Conservation (phyloP, 768 basidiomycete genomes). For the Multifurca ochricompacta region DNA sequence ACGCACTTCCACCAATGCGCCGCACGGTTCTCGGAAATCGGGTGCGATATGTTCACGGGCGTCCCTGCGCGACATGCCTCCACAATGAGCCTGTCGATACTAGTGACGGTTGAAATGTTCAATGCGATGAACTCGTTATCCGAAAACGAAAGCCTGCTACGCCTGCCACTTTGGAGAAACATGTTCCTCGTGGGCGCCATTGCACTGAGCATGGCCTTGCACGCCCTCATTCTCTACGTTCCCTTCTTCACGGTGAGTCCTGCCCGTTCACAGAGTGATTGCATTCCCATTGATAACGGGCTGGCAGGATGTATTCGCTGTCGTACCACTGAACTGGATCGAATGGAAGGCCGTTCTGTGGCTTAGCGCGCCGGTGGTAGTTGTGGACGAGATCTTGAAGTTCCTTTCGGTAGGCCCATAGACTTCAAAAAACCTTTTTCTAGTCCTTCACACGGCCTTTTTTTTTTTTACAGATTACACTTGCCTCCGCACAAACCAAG, state of each 20-base stretch:
- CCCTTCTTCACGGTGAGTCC: slow-evolving; percentile 85
- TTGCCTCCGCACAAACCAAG: slow-evolving; percentile 50
- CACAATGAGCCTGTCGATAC: slow-evolving; percentile 92
- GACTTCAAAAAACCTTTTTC: slow-evolving; percentile 3
- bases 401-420: slow-evolving; percentile 54
- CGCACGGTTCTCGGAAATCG: slow-evolving; percentile 75
- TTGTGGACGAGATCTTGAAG: slow-evolving; percentile 89
- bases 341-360: slow-evolving; percentile 94
- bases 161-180: slow-evolving; percentile 91
- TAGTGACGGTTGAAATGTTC: slow-evolving; percentile 96
- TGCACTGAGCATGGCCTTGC: slow-evolving; percentile 83
- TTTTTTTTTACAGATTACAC: slow-evolving; percentile 36
- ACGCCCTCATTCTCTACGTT: slow-evolving; percentile 93
- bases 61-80: slow-evolving; percentile 80
- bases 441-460: background rate
- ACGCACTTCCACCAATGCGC: slow-evolving; percentile 96
- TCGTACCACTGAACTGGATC: slow-evolving; percentile 85
- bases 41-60: slow-evolving; percentile 94
- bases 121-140: slow-evolving; percentile 98
- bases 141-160: slow-evolving; percentile 89
- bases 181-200: slow-evolving; percentile 87
- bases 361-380: slow-evolving; percentile 79
- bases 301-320: slow-evolving; percentile 72
- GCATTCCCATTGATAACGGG: background rate
- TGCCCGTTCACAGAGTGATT: background rate